Evolutionary conservation across 75 land plant genomes (phyloP).

Genomic region (Cryptomeria japonica): DNA sequence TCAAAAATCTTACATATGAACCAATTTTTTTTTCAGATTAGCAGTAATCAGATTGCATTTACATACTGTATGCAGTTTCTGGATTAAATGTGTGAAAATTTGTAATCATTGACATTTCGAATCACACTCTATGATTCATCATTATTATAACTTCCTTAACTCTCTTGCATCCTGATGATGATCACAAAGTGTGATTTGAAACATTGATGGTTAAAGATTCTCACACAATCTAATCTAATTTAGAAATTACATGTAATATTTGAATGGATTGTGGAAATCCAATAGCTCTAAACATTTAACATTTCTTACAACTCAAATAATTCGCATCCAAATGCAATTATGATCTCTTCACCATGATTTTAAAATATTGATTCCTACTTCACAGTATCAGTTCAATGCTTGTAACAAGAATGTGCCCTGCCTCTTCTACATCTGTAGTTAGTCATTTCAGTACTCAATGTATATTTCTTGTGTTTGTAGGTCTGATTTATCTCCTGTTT

Average conservation of each 20-base stretch:
- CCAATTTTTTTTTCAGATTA: neutral
- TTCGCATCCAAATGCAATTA: neutral
- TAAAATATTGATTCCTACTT: neutral
- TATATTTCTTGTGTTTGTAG: neutral
- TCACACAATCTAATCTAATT: no score
- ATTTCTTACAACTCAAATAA: neutral
- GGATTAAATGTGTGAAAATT: no score
- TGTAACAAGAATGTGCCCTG: neutral
- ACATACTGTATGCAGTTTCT: no score
- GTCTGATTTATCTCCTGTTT: neutral
- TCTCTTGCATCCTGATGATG: no score
- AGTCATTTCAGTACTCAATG: neutral
- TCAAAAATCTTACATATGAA: neutral
- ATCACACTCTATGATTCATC: no score
- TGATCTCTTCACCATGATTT: neutral
- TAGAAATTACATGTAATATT: no score
- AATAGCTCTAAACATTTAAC: neutral
- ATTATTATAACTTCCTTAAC: no score
- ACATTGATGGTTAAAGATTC: no score
- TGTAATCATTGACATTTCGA: no score
- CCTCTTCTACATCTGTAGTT: neutral
- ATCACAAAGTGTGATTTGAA: no score
- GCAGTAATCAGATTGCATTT: neutral
- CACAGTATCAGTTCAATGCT: neutral
- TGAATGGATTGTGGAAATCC: no score